Evolutionary conservation across 108 stramenopile genomes (phyloP).

Genomic region (Discostella stelligeroides): DNA sequence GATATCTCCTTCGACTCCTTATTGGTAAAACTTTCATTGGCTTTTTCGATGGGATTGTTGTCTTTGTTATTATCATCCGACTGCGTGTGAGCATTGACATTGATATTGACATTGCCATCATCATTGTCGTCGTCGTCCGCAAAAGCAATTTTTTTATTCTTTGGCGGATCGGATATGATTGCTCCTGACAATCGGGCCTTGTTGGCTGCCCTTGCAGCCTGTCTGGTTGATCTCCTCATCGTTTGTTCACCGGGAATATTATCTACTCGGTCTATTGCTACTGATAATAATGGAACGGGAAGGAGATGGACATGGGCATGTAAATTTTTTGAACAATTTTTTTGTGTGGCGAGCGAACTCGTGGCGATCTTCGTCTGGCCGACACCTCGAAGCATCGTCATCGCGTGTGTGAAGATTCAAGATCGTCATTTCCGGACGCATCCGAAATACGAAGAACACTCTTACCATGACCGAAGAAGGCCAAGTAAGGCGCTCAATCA

Average conservation of each 20-base stretch:
- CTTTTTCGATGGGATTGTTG: constrained; percentile 1
- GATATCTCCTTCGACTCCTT: constrained; percentile 3
- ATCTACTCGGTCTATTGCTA: neutral
- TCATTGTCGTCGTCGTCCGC: constrained; percentile 18
- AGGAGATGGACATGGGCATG: too few relatives aligned
- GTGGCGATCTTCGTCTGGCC: too few relatives aligned
- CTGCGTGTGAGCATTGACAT: neutral
- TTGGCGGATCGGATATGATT: constrained; percentile 17
- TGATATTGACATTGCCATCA: neutral
- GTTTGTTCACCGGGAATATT: neutral
- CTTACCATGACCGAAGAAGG: constrained; percentile 22
- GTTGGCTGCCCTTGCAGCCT: constrained; percentile 25
- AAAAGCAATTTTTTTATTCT: constrained; percentile 45
- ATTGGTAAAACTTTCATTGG: constrained; percentile 6
- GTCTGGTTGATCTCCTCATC: constrained; percentile 10
- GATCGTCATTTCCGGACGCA: neutral
- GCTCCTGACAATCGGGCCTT: constrained; percentile 45
- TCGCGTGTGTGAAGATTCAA: too few relatives aligned
- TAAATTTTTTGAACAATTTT: too few relatives aligned
- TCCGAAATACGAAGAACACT: neutral
- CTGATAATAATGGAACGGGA: too few relatives aligned
- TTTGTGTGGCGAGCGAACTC: too few relatives aligned
- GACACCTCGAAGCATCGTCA: too few relatives aligned
- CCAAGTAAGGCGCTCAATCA: constrained; percentile 54
- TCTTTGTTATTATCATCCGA: constrained; percentile 6